Evolutionary conservation across 495 filamentous ascomycete species (phyloP).

Genomic region (Lineolata rhizophorae): DNA sequence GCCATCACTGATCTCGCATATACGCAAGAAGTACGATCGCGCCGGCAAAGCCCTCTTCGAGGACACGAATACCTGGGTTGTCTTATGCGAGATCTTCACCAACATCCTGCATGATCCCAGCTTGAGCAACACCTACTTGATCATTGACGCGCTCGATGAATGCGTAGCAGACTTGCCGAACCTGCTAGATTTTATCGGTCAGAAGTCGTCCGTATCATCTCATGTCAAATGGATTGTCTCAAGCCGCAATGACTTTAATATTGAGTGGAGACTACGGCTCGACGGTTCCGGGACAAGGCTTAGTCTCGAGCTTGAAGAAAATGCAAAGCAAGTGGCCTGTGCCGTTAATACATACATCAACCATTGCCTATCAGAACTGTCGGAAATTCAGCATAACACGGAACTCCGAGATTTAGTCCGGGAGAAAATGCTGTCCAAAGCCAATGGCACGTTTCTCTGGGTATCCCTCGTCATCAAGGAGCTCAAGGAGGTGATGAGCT

Average conservation of each 20-base stretch:
- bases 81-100: too few relatives aligned
- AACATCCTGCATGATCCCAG: too few relatives aligned
- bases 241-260: slow-evolving; percentile 16
- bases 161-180: too few relatives aligned
- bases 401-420: slow-evolving; percentile 1
- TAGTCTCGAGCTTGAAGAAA: slow-evolving; percentile 17
- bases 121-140: too few relatives aligned
- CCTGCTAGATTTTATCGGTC: slow-evolving; percentile 1
- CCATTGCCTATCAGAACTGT: slow-evolving; percentile 1
- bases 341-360: slow-evolving; percentile 13
- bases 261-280: slow-evolving; percentile 13
- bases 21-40: too few relatives aligned
- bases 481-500: not conserved
- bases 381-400: not conserved
- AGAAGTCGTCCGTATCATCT: slow-evolving; percentile 1
- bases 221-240: slow-evolving; percentile 19
- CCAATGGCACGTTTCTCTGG: slow-evolving; percentile 1
- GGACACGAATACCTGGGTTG: too few relatives aligned
- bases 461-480: not conserved
- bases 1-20: too few relatives aligned
- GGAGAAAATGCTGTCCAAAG: slow-evolving; percentile 1
- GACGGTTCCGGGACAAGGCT: slow-evolving; percentile 6
- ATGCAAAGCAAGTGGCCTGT: slow-evolving; percentile 7
- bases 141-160: too few relatives aligned
- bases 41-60: too few relatives aligned